Base-by-base conservation (phyloP, 768 basidiomycete species). In the Pisolithus microcarpus region DNA sequence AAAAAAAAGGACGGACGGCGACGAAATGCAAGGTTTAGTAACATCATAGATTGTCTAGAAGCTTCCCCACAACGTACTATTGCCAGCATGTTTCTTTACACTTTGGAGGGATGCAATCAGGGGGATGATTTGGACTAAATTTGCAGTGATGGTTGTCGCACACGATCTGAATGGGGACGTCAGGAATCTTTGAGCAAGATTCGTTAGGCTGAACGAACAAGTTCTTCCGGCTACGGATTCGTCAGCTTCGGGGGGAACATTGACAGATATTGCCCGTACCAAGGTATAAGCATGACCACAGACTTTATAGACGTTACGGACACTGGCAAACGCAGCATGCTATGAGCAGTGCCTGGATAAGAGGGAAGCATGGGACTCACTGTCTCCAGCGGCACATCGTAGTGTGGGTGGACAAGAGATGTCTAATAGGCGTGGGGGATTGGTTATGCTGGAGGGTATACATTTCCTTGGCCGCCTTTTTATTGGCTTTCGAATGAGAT, bases 371-470 rank as follows among this genome's bases (percentile, higher is more conserved):
- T 19, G 19, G 19, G 4, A 72, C 77, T 65, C 58, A 81, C 80
- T 74, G 77, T 68, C 80, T 76, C 60, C 67, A 72, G 59, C 69
- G 70, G 65, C 80, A 81, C 80, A 81, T 81, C 15, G 31, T 65
- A 46, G 47, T 43, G 37, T 36, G 10, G 52, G 30, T 11, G 11
- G 42, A 24, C 47, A 42, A 51, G 42, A 34, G 23, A 28, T 4
- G 39, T 37, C 15, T 38, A 13, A 43, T 40, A 42, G 49, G 39
- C n/a, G 38, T 30, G 43, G 1, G 48, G 31, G 38, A 43, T 34
- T 49, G 49, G 30, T 30, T 43, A 47, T 42, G 43, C 46, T 36
- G 54, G 60, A 43, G 44, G 51, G 52, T 46, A 28, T 45, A 49
- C 49, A 47, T 57, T 28, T 43, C 28, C 23, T 4, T 51, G 16